Evolutionary conservation across 2,329 filamentous ascomycete species (phyloP), one percentile per base, ranked within the genome.

Genomic region (Canariomyces notabilis): DNA sequence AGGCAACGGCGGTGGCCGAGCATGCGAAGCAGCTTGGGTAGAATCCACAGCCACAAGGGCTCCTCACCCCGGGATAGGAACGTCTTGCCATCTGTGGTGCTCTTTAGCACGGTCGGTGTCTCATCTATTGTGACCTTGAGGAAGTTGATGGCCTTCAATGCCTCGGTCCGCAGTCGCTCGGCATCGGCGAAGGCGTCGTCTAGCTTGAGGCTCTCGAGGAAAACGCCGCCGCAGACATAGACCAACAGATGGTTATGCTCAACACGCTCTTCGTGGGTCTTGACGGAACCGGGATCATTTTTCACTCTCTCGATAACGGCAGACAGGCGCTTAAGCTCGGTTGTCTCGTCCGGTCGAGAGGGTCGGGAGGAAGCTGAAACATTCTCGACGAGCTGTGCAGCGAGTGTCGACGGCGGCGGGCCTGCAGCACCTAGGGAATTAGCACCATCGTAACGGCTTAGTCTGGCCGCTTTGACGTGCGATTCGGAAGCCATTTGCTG

Each of bases 241-340:
- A 95, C 83, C 40, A 96, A 77, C 66, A 89, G 86, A 58, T 89
- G 85, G 57, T 94, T 91, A 62, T 94, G 83, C 41, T 83, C 77
- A 36, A 86, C 67, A 54, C 85, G 82, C 36, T 86, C 81, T 52
- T 83, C 78, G 2, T 73, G 60, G 11, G 79, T 76, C 23, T 82
- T 80, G 20, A 91, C 74, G 20, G 72, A 60, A 1, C 62, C 65
- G 32, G 70, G 75, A 9, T 75, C 59, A 52, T 76, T 71, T 46
- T 77, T 78, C 50, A 77, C 69, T 18, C 67, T 65, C 56, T 80
- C 73, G 26, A 83, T 79, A 22, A 75, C 66, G 37, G 68, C 65
- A 51, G 81, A 75, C 2, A 96, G 75, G 42, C 83, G 80, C 52
- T 85, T 82, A 53, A 96, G 83, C 40, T 88, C 85, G 56, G 83